Evolutionary conservation across 345 rosid genomes (phyloP).

Genomic region (Dipteronia dyeriana): DNA sequence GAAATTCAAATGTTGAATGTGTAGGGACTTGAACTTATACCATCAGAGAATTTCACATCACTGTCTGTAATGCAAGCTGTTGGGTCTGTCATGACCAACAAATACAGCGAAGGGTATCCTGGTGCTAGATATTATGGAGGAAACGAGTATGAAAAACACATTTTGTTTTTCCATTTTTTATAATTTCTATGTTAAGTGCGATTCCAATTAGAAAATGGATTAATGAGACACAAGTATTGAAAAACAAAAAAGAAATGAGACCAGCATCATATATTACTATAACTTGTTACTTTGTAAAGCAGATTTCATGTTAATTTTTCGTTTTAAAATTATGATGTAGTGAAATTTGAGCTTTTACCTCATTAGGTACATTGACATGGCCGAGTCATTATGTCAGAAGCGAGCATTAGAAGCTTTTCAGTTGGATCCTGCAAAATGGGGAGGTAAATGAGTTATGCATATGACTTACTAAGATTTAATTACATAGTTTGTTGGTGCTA

Average conservation of each 20-base stretch:
- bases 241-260: not conserved
- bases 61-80: constrained; percentile 95
- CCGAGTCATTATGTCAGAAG: constrained; percentile 84
- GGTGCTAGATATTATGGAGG: constrained; percentile 98
- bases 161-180: not conserved
- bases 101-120: constrained; percentile 96
- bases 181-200: not conserved
- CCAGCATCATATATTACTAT: not conserved
- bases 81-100: constrained; percentile 96
- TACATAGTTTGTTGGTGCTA: not conserved
- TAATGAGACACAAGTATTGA: not conserved
- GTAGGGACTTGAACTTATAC: constrained; percentile 92
- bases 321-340: not conserved
- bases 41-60: constrained; percentile 95
- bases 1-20: not conserved
- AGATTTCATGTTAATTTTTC: not conserved
- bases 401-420: constrained; percentile 89
- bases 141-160: constrained; percentile 61
- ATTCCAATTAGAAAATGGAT: not conserved
- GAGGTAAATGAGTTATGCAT: constrained; percentile 52
- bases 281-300: not conserved
- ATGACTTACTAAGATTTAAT: not conserved
- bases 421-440: constrained; percentile 92
- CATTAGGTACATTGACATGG: constrained; percentile 90
- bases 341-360: constrained; percentile 3